Evolutionary conservation across 225 moss, liverwort and hornwort species (phyloP).

Genomic region (Physcomitrium patens): DNA sequence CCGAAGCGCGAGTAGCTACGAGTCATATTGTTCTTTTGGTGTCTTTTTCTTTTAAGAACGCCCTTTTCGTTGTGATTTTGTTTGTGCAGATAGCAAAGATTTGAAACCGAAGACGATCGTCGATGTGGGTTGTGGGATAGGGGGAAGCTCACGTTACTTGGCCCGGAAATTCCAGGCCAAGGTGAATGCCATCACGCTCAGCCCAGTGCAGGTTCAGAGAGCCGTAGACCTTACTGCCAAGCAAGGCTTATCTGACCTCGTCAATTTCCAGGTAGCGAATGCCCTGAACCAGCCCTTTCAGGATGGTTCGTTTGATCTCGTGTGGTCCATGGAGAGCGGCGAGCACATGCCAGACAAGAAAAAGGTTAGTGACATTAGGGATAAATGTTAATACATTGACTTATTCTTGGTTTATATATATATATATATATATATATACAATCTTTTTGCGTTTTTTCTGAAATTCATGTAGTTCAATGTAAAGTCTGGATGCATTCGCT

Average conservation of each 20-base stretch:
- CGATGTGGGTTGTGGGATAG: conserved; percentile 95
- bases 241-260: conserved; percentile 69
- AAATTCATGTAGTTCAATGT: not conserved
- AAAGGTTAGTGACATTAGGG: conserved; percentile 48
- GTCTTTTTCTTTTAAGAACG: no score
- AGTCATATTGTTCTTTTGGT: no score
- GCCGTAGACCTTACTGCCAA: conserved; percentile 74
- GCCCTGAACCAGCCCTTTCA: conserved; percentile 88
- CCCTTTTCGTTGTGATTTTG: not conserved
- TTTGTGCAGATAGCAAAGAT: conserved; percentile 54
- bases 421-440: not conserved
- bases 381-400: no score
- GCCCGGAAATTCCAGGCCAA: conserved; percentile 80
- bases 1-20: no score
- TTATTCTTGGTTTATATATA: not conserved
- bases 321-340: conserved; percentile 99
- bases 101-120: conserved; percentile 68
- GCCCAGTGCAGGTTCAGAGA: conserved; percentile 81
- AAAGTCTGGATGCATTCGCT: not conserved
- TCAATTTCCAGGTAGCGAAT: conserved; percentile 83
- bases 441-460: not conserved
- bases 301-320: conserved; percentile 77
- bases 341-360: conserved; percentile 97
- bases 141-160: conserved; percentile 90
- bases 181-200: conserved; percentile 85